phyloP scores from a whole-genome alignment of 2,329 filamentous ascomycete species.

The Aspergillus unguis region DNA sequence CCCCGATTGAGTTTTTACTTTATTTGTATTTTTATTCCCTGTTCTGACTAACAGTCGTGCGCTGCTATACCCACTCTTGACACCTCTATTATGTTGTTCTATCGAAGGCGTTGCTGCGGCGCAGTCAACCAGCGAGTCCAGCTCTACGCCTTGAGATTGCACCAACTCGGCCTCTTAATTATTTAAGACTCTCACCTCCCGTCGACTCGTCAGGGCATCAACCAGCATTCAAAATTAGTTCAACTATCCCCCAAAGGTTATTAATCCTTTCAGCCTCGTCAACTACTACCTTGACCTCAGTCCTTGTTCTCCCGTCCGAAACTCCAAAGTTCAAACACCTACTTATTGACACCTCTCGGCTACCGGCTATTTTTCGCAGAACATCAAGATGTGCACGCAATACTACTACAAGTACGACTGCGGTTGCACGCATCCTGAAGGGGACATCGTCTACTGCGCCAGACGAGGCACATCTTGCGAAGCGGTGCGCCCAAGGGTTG shows the following conservation, averaged over 20 bases:
- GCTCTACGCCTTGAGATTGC: constrained; percentile 16
- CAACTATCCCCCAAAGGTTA: background rate
- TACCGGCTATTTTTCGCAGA: background rate
- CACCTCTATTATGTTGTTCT: constrained; percentile 12
- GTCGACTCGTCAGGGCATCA: constrained; percentile 14
- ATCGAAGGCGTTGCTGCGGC: constrained; percentile 21
- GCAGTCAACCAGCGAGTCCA: constrained; percentile 21
- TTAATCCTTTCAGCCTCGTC: constrained; percentile 1
- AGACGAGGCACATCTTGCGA: constrained; percentile 31
- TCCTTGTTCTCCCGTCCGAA: background rate
- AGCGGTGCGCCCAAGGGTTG: constrained; percentile 32
- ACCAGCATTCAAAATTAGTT: background rate
- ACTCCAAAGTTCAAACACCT: background rate
- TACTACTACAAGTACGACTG: constrained; percentile 39
- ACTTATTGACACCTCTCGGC: background rate
- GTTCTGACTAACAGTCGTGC: constrained; percentile 10
- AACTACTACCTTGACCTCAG: background rate
- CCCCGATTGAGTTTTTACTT: constrained; percentile 10
- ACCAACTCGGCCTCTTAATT: constrained; percentile 16
- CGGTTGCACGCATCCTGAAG: constrained; percentile 34
- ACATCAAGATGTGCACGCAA: constrained; percentile 32
- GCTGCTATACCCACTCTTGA: constrained; percentile 6
- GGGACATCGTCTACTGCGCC: constrained; percentile 34
- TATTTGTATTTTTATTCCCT: constrained; percentile 11
- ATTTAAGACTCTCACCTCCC: constrained; percentile 24